Evolutionary conservation across 1,284 basidiomycete genomes (phyloP).

Genomic region (Ganoderma sinense): DNA sequence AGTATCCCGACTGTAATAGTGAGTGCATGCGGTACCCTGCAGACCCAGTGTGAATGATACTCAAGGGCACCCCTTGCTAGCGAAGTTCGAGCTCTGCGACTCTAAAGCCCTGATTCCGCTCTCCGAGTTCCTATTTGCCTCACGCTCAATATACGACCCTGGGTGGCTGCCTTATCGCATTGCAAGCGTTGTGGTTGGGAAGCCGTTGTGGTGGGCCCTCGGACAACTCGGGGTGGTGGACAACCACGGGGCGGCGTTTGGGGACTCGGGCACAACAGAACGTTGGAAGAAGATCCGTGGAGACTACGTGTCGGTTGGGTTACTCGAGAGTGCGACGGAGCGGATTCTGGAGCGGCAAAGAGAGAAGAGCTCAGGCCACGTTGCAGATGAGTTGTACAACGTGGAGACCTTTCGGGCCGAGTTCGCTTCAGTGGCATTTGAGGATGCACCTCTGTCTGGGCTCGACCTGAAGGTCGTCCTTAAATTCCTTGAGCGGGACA

Average conservation of each 20-base stretch:
- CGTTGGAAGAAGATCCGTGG: conserved; percentile 74
- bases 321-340: conserved; percentile 74
- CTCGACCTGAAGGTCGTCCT: conserved; percentile 76
- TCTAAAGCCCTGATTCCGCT: conserved; percentile 58
- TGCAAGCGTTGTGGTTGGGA: conserved; percentile 75
- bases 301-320: conserved; percentile 76
- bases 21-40: conserved; percentile 44
- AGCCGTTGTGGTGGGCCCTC: conserved; percentile 88
- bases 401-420: conserved; percentile 65
- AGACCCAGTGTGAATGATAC: conserved; percentile 3
- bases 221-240: conserved; percentile 79
- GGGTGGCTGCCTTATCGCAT: conserved; percentile 75
- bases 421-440: conserved; percentile 59
- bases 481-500: conserved; percentile 83
- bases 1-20: conserved; percentile 86
- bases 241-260: conserved; percentile 55
- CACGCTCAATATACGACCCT: conserved; percentile 71
- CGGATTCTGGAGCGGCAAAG: conserved; percentile 60
- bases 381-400: conserved; percentile 72
- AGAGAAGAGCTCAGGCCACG: conserved; percentile 53
- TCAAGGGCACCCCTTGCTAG: conserved; percentile 30
- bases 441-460: conserved; percentile 56
- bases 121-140: conserved; percentile 63
- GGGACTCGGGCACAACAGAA: conserved; percentile 59
- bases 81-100: conserved; percentile 67